phyloP scores from a whole-genome alignment of 169 alveolate genomes.

The Plasmodium vivax region DNA sequence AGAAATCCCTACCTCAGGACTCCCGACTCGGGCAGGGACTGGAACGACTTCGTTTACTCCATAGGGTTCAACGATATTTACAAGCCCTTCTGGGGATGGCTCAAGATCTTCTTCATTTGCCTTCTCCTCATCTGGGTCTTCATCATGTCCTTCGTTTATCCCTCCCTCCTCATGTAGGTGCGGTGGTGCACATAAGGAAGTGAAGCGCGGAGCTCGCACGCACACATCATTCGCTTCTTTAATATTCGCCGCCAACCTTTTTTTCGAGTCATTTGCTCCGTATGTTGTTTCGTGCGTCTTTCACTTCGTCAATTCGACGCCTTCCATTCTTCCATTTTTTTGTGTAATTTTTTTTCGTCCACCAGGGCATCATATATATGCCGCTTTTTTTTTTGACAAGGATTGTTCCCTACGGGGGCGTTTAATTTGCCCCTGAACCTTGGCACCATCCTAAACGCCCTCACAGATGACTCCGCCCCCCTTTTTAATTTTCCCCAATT shows the following conservation, averaged over 20 bases:
- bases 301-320: background rate
- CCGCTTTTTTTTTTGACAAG: background rate
- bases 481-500: background rate
- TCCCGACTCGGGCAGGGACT: constrained; percentile 92
- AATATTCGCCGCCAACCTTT: background rate
- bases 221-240: background rate
- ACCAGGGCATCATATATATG: background rate
- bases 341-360: background rate
- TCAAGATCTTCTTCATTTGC: constrained; percentile 55
- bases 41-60: constrained; percentile 91
- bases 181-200: too few relatives aligned
- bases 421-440: background rate
- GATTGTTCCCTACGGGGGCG: background rate
- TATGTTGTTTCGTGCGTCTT: background rate
- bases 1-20: constrained; percentile 90
- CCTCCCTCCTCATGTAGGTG: constrained; percentile 29
- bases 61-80: constrained; percentile 82
- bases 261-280: background rate
- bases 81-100: constrained; percentile 83
- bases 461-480: background rate
- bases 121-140: constrained; percentile 41
- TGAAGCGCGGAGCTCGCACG: too few relatives aligned
- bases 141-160: constrained; percentile 60
- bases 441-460: background rate
- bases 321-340: background rate